Base-by-base conservation (phyloP, 2,329 filamentous ascomycete genomes). In the Mycosphaerelloides madeirae region DNA sequence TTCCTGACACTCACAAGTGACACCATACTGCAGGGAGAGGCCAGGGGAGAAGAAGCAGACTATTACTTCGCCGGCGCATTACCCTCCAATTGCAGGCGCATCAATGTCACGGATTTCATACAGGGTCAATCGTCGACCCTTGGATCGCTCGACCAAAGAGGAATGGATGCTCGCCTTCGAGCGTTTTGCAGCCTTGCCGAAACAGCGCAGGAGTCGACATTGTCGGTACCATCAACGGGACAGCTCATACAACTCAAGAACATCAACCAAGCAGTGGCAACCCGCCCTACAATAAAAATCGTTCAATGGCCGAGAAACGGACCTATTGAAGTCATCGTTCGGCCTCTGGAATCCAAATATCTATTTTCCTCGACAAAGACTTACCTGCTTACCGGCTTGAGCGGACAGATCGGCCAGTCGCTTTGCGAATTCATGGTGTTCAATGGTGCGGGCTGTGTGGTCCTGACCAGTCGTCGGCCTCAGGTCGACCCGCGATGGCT, bases 281-380 rank as follows among this genome's bases (percentile, higher is more conserved):
- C 7, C 7, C n/a, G 6, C 7, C 16, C 12, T 33, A 20, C 41
- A 12, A n/a, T 34, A 11, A 18, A 28, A 4, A 29, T 44, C 5
- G n/a, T 48, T 25, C 29, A 39, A 20, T 48, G 45, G 45, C 14
- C 39, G 8, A 8, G 9, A 11, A 22, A 5, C n/a, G 19, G 31
- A 3, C 22, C n/a, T 7, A 32, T 46, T 15, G 14, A 20, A 3
- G 29, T 22, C 25, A n/a, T 9, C 22, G 46, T 50, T 13, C 22
- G 16, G 5, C 35, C 29, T 37, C n/a, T 43, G 12, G 35, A 48
- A 9, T n/a, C 14, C 15, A 18, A n/a, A 2, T 5, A 42, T 15
- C 31, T 60, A n/a, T 64, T 64, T 31, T 46, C 52, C 1, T 25
- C 47, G 13, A 38, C 48, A 37, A 53, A 49, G 20, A 41, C 52